phyloP scores from a whole-genome alignment of 345 rosid species.

The Syzygium grande region DNA sequence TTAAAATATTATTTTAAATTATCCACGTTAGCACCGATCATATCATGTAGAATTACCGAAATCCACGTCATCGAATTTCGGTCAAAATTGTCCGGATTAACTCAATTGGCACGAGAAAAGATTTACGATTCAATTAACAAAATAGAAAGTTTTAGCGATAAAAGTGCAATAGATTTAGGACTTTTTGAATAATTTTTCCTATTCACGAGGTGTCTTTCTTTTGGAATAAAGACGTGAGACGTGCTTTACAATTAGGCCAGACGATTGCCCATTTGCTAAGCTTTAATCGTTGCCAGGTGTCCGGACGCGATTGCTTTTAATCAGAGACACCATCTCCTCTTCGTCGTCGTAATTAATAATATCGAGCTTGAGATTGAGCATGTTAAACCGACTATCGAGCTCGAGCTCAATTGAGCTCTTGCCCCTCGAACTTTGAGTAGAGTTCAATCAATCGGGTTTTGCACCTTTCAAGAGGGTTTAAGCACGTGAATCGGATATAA shows the following conservation, averaged over 20 bases:
- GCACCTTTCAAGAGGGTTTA: not conserved
- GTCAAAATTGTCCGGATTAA: no score
- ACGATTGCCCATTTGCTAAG: not conserved
- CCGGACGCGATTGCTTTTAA: not conserved
- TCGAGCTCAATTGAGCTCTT: not conserved
- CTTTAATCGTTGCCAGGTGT: not conserved
- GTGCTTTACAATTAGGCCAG: not conserved
- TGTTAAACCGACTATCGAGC: not conserved
- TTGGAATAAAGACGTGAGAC: not conserved
- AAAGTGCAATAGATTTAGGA: no score
- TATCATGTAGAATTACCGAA: fast-evolving
- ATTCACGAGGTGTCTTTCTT: no score
- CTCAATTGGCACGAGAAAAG: no score
- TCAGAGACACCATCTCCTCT: not conserved
- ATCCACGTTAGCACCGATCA: no score
- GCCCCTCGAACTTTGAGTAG: not conserved
- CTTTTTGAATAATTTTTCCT: no score
- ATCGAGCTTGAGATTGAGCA: not conserved
- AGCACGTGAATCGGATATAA: fast-evolving
- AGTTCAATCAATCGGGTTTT: not conserved
- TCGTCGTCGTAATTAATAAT: not conserved
- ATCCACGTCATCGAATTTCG: no score
- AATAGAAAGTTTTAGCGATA: no score
- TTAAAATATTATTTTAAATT: no score
- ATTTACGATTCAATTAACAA: no score